These are phyloP conservation scores for Fusarium sterilihyphosum DNA, from an alignment of 2,329 filamentous ascomycete genomes.

Conservation along the genomic window DNA sequence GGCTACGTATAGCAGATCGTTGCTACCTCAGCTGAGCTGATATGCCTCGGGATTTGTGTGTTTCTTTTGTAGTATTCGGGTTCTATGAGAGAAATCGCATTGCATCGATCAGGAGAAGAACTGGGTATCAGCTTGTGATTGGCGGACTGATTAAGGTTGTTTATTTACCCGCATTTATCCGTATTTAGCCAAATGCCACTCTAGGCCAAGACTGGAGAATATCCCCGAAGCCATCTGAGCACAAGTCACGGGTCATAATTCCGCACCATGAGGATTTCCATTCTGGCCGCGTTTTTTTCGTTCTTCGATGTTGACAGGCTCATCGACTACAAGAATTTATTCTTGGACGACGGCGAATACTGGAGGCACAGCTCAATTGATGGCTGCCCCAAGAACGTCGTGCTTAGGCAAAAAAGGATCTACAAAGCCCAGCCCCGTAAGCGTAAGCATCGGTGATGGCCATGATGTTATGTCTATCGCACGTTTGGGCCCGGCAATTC, in stretches of 20 bases:
- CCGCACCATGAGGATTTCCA: neutral
- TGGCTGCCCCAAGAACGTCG: neutral
- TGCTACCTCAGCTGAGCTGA: neutral
- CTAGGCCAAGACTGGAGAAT: constrained; percentile 21
- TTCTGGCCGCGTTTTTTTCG: neutral
- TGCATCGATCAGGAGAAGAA: neutral
- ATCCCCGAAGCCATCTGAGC: neutral
- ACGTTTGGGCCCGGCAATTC: neutral
- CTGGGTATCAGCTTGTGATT: neutral
- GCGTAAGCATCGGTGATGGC: neutral
- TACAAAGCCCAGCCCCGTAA: neutral
- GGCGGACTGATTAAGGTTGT: constrained; percentile 13
- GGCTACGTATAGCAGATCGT: neutral
- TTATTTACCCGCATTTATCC: constrained; percentile 25
- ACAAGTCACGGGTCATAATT: neutral
- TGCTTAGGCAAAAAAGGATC: neutral
- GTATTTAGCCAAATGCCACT: constrained; percentile 16
- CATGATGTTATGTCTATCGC: neutral
- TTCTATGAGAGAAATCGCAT: neutral
- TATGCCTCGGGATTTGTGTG: neutral
- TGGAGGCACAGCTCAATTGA: neutral
- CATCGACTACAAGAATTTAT: accelerated
- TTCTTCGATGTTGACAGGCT: neutral
- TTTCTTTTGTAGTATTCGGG: neutral
- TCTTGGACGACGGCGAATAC: neutral